phyloP scores from a whole-genome alignment of 2,329 filamentous ascomycete species.

The Sarocladiaceae sp. region DNA sequence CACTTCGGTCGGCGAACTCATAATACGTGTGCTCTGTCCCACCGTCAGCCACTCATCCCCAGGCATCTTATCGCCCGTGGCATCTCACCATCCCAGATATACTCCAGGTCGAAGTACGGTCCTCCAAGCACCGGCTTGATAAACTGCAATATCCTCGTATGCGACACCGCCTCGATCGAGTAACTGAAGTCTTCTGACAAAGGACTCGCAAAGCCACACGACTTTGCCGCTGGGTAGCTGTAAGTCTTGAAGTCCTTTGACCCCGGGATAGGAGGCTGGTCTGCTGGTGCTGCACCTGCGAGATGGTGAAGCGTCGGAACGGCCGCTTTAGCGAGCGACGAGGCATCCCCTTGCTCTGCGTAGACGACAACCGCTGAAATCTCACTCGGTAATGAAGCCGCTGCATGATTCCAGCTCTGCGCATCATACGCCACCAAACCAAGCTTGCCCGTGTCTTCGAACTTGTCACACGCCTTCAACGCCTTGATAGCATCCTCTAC shows the following conservation, averaged over 20 bases:
- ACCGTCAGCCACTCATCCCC: background rate
- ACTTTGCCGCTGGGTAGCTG: constrained; percentile 29
- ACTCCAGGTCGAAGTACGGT: constrained; percentile 64
- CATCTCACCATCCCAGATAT: constrained; percentile 54
- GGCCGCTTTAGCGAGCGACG: constrained; percentile 3
- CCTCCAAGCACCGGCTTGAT: constrained; percentile 56
- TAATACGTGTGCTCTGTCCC: constrained; percentile 55
- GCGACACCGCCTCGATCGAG: constrained; percentile 51
- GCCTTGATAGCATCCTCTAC: constrained; percentile 16
- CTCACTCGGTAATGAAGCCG: constrained; percentile 9
- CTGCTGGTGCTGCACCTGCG: constrained; percentile 1
- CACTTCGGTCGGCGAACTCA: constrained; percentile 61
- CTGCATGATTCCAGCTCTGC: constrained; percentile 16
- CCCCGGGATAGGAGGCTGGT: constrained; percentile 4
- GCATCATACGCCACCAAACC: constrained; percentile 22
- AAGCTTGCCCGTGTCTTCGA: constrained; percentile 31
- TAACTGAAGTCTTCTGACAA: constrained; percentile 29
- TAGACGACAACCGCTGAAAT: constrained; percentile 19
- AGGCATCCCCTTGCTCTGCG: constrained; percentile 8
- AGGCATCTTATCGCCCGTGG: background rate
- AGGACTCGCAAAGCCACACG: constrained; percentile 39
- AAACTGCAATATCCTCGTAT: constrained; percentile 52
- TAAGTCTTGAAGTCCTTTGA: constrained; percentile 24
- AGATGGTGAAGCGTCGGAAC: constrained; percentile 4
- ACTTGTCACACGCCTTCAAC: constrained; percentile 18